Evolutionary conservation across 2,329 filamentous ascomycete genomes (phyloP).

Genomic region (Colletotrichum sp.): DNA sequence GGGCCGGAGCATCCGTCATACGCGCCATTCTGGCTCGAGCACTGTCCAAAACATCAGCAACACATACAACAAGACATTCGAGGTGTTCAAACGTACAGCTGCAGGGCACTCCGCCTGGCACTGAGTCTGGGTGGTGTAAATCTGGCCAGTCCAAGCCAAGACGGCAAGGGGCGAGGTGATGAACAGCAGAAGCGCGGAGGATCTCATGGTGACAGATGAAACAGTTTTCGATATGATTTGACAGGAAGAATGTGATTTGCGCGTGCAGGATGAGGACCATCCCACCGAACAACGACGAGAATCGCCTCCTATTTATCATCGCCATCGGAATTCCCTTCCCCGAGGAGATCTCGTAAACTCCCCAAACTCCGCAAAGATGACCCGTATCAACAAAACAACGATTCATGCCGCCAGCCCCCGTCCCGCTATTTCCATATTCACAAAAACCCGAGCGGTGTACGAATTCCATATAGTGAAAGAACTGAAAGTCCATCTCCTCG

Average conservation of each 20-base stretch:
- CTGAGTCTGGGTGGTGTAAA: not conserved
- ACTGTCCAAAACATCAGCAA: not conserved
- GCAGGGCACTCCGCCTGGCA: not conserved
- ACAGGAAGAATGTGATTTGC: not conserved
- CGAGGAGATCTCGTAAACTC: not conserved
- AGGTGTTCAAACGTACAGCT: not conserved
- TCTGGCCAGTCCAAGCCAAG: not conserved
- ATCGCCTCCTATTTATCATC: not conserved
- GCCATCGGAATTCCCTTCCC: not conserved
- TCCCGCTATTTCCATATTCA: not conserved
- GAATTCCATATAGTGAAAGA: not conserved
- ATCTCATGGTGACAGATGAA: not conserved
- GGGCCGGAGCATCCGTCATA: not conserved
- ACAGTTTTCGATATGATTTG: rapidly evolving
- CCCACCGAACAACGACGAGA: rapidly evolving
- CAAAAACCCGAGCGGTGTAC: not conserved
- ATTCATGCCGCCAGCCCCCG: not conserved
- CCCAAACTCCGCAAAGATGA: not conserved
- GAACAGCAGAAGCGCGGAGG: not conserved
- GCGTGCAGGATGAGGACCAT: not conserved
- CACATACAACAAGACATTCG: rapidly evolving
- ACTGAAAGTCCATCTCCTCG: not conserved
- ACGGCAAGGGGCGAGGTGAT: not conserved
- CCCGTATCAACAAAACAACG: not conserved
- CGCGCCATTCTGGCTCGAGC: not conserved